Evolutionary conservation across 2,329 filamentous ascomycete genomes (phyloP), one percentile per base, ranked within the genome.

Genomic region (Pseudonectria foliicola): DNA sequence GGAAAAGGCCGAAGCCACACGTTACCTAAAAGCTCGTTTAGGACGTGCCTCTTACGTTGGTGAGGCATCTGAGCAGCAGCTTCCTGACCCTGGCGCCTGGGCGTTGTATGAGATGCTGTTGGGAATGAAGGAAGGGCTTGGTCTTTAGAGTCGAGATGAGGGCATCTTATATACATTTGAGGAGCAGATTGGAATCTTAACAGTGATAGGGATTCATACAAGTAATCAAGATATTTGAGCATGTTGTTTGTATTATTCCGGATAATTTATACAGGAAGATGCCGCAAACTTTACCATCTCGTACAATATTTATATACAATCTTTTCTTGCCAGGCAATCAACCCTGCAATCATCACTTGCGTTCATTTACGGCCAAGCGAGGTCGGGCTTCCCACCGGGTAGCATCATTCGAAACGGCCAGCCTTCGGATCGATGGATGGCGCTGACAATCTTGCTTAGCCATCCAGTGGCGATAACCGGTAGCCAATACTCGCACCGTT

Each of bases 371-470:
- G 21, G 14, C 49, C 49, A 49, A 1, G 42, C 46, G 7, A 53
- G 14, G 27, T 56, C 52, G 6, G 49, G 50, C 10, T 43, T 53
- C 1, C 53, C 55, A 0, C 50, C 49, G 0, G 56, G 56, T n/a
- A 57, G 36, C 49, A 57, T 59, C 24, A 59, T 54, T 0, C 53
- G 43, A n/a, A 60, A 45, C 1, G 49, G 44, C 57, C 57, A 60
- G 0, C 50, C 52, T 14, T 52, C 45, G 1, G 29, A 16, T 15
- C 40, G 32, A 26, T 56, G 45, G 3, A 57, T 50, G 7, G 45
- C 45, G 1, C 31, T 36, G 8, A 48, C 52, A 25, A 60, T 44
- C 32, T 43, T 48, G 2, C 38, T 40, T 8, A 60, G 16, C 57
- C 57, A 60, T 0, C 33, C 33, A 1, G 54, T 60, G 1, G 53